Evolutionary conservation across 495 filamentous ascomycete genomes (phyloP).

Genomic region (Penicillium cosmopolitanum): DNA sequence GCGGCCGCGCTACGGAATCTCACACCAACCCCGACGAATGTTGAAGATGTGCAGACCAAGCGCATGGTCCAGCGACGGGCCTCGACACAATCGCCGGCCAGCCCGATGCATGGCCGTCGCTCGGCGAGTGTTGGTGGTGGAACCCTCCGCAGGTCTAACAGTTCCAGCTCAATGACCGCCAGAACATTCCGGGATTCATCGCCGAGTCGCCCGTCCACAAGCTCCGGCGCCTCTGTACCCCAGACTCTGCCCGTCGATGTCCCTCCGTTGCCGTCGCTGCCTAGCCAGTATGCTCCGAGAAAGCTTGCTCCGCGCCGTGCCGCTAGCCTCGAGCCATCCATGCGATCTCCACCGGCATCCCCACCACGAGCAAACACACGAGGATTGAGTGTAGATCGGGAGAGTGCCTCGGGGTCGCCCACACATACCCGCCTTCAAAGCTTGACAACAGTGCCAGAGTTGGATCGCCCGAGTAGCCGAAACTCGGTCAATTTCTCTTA

Average conservation of each 20-base stretch:
- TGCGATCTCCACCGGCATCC: slow-evolving; percentile 54
- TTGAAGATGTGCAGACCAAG: slow-evolving; percentile 84
- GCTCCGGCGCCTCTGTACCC: slow-evolving; percentile 32
- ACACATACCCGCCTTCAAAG: slow-evolving; percentile 27
- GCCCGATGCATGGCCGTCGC: slow-evolving; percentile 42
- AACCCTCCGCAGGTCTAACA: slow-evolving; percentile 63
- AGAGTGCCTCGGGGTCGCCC: slow-evolving; percentile 21
- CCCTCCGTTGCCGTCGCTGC: slow-evolving; percentile 77
- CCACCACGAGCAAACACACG: slow-evolving; percentile 40
- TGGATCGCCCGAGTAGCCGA: slow-evolving; percentile 62
- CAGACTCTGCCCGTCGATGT: slow-evolving; percentile 37
- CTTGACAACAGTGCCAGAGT: slow-evolving; percentile 46
- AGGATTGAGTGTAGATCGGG: slow-evolving; percentile 52
- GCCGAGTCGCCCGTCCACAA: slow-evolving; percentile 55
- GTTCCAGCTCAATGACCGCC: slow-evolving; percentile 81
- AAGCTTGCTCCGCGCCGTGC: slow-evolving; percentile 46
- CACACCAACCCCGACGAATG: slow-evolving; percentile 72
- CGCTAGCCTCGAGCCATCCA: slow-evolving; percentile 56
- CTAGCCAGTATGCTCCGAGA: slow-evolving; percentile 47
- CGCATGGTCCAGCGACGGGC: slow-evolving; percentile 73
- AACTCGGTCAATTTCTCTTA: slow-evolving; percentile 87
- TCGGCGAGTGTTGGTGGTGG: slow-evolving; percentile 40
- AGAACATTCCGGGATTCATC: slow-evolving; percentile 79
- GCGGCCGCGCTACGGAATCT: slow-evolving; percentile 79
- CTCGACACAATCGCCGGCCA: slow-evolving; percentile 69